Conservation (phyloP, 2,329 filamentous ascomycete species). For the Beauveria sp. region DNA sequence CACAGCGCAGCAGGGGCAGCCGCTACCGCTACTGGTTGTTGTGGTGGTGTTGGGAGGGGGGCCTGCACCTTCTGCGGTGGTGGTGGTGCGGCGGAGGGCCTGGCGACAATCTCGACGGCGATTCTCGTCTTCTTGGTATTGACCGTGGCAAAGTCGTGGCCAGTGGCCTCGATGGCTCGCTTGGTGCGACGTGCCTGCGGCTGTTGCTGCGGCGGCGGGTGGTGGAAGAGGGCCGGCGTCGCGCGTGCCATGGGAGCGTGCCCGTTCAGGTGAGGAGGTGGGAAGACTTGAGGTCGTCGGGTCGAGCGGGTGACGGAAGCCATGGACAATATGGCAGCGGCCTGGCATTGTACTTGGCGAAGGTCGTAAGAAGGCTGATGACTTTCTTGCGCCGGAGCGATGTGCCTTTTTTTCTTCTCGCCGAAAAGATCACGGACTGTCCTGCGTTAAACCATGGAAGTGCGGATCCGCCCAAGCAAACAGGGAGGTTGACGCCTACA, state of each 20-base stretch:
- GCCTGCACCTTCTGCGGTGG: slow-evolving; percentile 19
- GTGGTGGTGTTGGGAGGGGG: slow-evolving; percentile 18
- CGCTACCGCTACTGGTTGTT: slow-evolving; percentile 12
- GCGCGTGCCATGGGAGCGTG: slow-evolving; percentile 20
- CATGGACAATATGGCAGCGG: slow-evolving; percentile 33
- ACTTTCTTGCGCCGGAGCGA: neutral
- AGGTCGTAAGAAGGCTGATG: neutral
- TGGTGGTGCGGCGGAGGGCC: slow-evolving; percentile 18
- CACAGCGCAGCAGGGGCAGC: slow-evolving; percentile 15
- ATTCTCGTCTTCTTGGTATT: slow-evolving; percentile 44
- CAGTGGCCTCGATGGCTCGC: slow-evolving; percentile 37
- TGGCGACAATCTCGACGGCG: slow-evolving; percentile 43
- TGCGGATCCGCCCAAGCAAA: slow-evolving; percentile 6
- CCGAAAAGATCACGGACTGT: neutral
- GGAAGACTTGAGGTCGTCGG: slow-evolving; percentile 40
- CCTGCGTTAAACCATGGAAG: neutral
- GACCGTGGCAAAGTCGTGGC: slow-evolving; percentile 36
- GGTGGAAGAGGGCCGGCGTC: slow-evolving; percentile 25
- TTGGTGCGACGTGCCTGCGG: slow-evolving; percentile 35
- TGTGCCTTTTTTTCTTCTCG: neutral
- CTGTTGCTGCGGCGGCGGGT: slow-evolving; percentile 16
- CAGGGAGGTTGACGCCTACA: neutral
- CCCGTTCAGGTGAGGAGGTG: slow-evolving; percentile 25
- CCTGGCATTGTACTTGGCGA: slow-evolving; percentile 29
- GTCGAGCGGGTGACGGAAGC: slow-evolving; percentile 45